phyloP scores from a whole-genome alignment of 768 basidiomycete genomes.

The Boletus barrowsii region DNA sequence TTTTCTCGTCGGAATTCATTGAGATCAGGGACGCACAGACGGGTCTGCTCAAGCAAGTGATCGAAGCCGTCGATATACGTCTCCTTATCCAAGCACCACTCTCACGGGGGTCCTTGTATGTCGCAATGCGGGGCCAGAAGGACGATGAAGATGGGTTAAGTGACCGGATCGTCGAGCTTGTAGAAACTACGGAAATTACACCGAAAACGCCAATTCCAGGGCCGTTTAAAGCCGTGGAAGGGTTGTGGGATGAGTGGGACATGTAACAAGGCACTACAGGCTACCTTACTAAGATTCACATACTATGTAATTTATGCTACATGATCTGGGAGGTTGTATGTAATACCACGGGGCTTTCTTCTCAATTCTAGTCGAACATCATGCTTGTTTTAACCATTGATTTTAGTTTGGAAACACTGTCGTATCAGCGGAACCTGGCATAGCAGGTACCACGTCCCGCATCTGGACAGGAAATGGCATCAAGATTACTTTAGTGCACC shows the following conservation, averaged over 20 bases:
- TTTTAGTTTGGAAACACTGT: neutral
- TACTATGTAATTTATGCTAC: neutral
- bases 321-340: slow-evolving; percentile 14
- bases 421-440: neutral
- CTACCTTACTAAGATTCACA: neutral
- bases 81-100: slow-evolving; percentile 46
- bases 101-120: slow-evolving; percentile 46
- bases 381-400: neutral
- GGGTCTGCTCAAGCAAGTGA: slow-evolving; percentile 76
- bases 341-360: neutral
- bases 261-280: slow-evolving; percentile 37
- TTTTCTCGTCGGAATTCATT: slow-evolving; percentile 73
- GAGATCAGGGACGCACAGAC: slow-evolving; percentile 67
- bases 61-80: slow-evolving; percentile 69
- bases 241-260: slow-evolving; percentile 74
- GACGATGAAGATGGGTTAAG: slow-evolving; percentile 56
- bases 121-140: slow-evolving; percentile 60
- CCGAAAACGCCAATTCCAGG: slow-evolving; percentile 31
- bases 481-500: slow-evolving; percentile 4
- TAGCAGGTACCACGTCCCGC: neutral
- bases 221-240: slow-evolving; percentile 15
- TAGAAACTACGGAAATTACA: slow-evolving; percentile 62
- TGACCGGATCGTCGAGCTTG: slow-evolving; percentile 65
- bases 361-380: neutral
- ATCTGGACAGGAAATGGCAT: slow-evolving; percentile 8